Base-by-base conservation (phyloP, 148 eudicot species). In the Amaranthus hypochondriacus region DNA sequence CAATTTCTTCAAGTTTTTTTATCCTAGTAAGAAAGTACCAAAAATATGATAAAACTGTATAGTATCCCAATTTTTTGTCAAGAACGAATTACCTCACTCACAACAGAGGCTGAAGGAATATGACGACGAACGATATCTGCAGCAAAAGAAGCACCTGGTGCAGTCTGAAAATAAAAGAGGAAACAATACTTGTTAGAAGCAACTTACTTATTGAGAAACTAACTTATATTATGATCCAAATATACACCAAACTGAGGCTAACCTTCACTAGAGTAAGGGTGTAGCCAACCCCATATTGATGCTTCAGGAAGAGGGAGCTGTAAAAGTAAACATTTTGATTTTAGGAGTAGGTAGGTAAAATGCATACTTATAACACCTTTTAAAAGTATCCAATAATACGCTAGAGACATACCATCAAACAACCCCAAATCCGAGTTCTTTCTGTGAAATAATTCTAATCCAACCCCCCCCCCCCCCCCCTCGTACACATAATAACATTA, bases 191-290 rank as follows among this genome's bases (percentile, higher is more conserved):
- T 60, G 15, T 18, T n/a, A 28, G 8, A 44, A 47, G 18, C 62
- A 64, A 53, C n/a, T 64, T 56, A 52, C 67, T 66, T 72, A 52
- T 28, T 48, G 28, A 57, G 43, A 77, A 78, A 75, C 47, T 18
- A 67, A 13, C 60, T 51, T 5, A 48, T 15, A 54, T 46, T 59
- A 79, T 67, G 62, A 58, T 66, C 64, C 58, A 50, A 13, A 56
- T 46, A 18, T 13, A 55, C 11, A 69, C 56, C 74, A 44, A 66
- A 67, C 9, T 6, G 63, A 71, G 75, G 47, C 83, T 77, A 50
- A 94, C 98, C 96, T 96, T 96, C 81, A 86, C 97, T 78, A 96
- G 76, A 48, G 99, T 90, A 77, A 96, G 99, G 81, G 99, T 96
- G 77, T 96, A 96, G 68, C 99, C 99, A 83, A 96, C 99, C 66